A percentile compares a stretch with the other conserved stretches of the same genome.
Conservation (phyloP, 164 flowering plant genomes). For the Umbilicus rupestris region DNA sequence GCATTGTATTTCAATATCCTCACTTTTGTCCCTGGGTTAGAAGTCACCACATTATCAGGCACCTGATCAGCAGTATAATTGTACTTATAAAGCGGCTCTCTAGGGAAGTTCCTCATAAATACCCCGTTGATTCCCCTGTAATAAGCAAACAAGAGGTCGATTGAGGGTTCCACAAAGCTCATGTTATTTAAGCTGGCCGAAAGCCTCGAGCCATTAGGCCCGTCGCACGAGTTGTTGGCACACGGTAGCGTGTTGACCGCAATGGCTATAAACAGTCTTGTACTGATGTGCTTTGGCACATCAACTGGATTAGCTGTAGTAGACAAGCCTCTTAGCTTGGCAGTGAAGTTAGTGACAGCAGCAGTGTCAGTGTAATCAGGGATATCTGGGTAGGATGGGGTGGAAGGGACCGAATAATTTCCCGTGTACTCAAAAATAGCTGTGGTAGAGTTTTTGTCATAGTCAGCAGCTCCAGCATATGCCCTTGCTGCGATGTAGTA, state of each 20-base stretch:
- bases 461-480: neutral
- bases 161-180: constrained; percentile 3
- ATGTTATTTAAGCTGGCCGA: constrained; percentile 25
- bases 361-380: constrained; percentile 9
- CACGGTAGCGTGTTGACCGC: constrained; percentile 10
- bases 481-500: constrained; percentile 15
- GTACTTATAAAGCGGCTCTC: neutral
- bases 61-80: constrained; percentile 8
- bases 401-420: neutral
- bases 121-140: constrained; percentile 7
- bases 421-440: constrained; percentile 22
- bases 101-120: constrained; percentile 8
- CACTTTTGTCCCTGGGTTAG: constrained; percentile 2
- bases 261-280: constrained; percentile 7
- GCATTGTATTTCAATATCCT: constrained; percentile 11
- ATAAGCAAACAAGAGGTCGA: constrained; percentile 11
- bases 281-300: constrained; percentile 13
- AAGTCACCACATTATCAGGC: neutral
- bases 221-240: constrained; percentile 13
- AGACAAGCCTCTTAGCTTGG: constrained; percentile 15
- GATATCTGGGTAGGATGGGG: constrained; percentile 4
- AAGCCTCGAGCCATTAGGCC: constrained; percentile 10
- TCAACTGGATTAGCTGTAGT: constrained; percentile 14
- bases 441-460: constrained; percentile 21
- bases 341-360: constrained; percentile 13